A percentile compares a stretch with the other conserved stretches of the same genome.
phyloP scores from a whole-genome alignment of 495 filamentous ascomycete genomes.

The Podospora australis region DNA sequence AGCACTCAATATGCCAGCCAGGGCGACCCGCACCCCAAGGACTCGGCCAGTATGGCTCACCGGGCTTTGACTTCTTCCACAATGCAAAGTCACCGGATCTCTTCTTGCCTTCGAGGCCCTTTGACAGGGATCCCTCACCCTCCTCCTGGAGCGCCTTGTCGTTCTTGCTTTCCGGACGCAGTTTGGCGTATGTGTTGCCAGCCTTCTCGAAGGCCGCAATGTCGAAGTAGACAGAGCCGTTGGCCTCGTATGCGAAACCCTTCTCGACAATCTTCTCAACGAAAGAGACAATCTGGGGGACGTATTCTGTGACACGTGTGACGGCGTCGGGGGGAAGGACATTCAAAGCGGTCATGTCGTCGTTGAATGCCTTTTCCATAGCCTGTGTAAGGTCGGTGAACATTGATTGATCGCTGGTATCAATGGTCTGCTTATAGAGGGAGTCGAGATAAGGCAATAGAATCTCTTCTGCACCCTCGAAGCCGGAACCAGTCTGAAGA shows the following conservation, averaged over 20 bases:
- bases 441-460: slow-evolving; percentile 81
- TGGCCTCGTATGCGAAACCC: slow-evolving; percentile 77
- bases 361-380: slow-evolving; percentile 76
- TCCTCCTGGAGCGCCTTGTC: slow-evolving; percentile 79
- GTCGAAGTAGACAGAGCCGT: slow-evolving; percentile 93
- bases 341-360: slow-evolving; percentile 82
- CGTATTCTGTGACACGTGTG: slow-evolving; percentile 86
- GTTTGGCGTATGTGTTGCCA: slow-evolving; percentile 75
- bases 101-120: slow-evolving; percentile 60
- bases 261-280: slow-evolving; percentile 76
- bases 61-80: slow-evolving; percentile 89
- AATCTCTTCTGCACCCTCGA: slow-evolving; percentile 54
- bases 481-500: slow-evolving; percentile 40
- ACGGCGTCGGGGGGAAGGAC: slow-evolving; percentile 74
- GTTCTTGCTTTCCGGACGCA: slow-evolving; percentile 81
- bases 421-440: slow-evolving; percentile 64
- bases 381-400: slow-evolving; percentile 73
- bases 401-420: slow-evolving; percentile 62
- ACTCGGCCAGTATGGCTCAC: slow-evolving; percentile 85
- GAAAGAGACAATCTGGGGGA: slow-evolving; percentile 63
- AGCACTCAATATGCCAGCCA: slow-evolving; percentile 98
- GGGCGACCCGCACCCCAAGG: slow-evolving; percentile 84
- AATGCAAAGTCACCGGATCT: slow-evolving; percentile 80
- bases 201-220: slow-evolving; percentile 78
- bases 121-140: slow-evolving; percentile 79